Evolutionary conservation across 1,139 yeast genomes (phyloP), one percentile per base, ranked within the genome.

Genomic region (Pichiaceae sp.): DNA sequence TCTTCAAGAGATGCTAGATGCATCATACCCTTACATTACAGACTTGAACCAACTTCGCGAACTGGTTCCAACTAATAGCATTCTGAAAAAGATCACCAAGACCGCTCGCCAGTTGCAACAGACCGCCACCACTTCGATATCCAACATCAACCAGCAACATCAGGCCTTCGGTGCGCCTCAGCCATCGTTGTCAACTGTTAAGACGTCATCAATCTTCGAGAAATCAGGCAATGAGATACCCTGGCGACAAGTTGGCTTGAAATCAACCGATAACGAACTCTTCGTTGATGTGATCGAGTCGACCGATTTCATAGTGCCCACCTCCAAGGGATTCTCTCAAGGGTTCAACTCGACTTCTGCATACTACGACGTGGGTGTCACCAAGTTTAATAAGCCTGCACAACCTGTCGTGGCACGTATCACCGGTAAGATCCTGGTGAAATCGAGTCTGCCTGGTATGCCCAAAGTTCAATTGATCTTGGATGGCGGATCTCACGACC

Each of bases 221-320:
- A 52, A 48, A 31, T 51, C 60, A 3, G 59, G 58, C 4, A 47
- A 49, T 35, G 37, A 40, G 32, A 70, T 71, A 9, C 91, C 93
- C 1, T 86, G 96, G 96, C 68, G 95, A 49, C 63, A 77, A 34
- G 58, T 78, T 5, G 71, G 75, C 42, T 78, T 80, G 11, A 69
- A 71, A 41, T 75, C 82, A 56, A 68, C 84, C 4, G 78, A 75
- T 45, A 84, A 86, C 54, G 96, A 87, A 57, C 70, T 87, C 60
- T 84, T 77, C 55, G 80, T 87, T 8, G 96, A 87, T 56, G 57
- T 87, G 4, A 62, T 68, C 4, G 96, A 86, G 54, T 63, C 69
- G 0, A 57, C 84, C 16, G 67, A 63, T 44, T 67, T 72, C 29
- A 64, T 70, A 25, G 62, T 62, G 35, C 61, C 54, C 9, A 57